phyloP scores from a whole-genome alignment of 2,329 filamentous ascomycete genomes.

The Pyricularia sp. region DNA sequence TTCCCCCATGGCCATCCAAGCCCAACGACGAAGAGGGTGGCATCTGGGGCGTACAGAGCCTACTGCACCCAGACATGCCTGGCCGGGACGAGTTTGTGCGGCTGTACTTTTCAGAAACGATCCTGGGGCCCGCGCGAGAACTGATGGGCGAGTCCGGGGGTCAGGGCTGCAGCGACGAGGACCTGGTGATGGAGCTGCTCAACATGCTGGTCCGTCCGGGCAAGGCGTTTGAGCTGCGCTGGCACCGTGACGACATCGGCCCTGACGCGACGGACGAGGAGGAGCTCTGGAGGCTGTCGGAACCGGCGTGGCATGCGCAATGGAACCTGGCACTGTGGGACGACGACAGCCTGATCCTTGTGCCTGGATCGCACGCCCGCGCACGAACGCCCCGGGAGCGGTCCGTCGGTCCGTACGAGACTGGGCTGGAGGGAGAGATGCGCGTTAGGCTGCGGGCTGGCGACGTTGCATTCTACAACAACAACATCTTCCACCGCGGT shows the following conservation, averaged over 20 bases:
- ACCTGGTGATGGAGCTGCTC: constrained; percentile 78
- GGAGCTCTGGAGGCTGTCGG: constrained; percentile 51
- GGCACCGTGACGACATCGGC: constrained; percentile 80
- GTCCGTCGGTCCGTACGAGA: constrained; percentile 54
- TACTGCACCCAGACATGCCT: constrained; percentile 65
- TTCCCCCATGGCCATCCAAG: constrained; percentile 70
- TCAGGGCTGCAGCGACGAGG: constrained; percentile 33
- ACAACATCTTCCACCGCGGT: constrained; percentile 74
- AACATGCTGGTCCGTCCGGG: constrained; percentile 75
- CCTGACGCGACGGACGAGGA: constrained; percentile 55
- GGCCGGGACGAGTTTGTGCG: constrained; percentile 51
- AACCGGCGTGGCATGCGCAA: constrained; percentile 66
- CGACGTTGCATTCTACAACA: constrained; percentile 82
- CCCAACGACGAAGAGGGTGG: constrained; percentile 42
- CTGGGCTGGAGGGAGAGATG: constrained; percentile 52
- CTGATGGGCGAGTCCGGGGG: constrained; percentile 40
- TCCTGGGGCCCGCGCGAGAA: constrained; percentile 55
- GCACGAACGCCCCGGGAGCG: constrained; percentile 63
- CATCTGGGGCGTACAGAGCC: constrained; percentile 86
- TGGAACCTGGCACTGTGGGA: constrained; percentile 79
- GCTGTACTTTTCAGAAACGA: constrained; percentile 61
- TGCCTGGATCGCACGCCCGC: constrained; percentile 67
- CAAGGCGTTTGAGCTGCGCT: constrained; percentile 61
- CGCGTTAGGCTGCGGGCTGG: constrained; percentile 60
- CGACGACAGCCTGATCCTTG: constrained; percentile 63